These are phyloP conservation scores for Beta corolliflora DNA, from an alignment of 179 eudicot genomes.

Conservation along the genomic window DNA sequence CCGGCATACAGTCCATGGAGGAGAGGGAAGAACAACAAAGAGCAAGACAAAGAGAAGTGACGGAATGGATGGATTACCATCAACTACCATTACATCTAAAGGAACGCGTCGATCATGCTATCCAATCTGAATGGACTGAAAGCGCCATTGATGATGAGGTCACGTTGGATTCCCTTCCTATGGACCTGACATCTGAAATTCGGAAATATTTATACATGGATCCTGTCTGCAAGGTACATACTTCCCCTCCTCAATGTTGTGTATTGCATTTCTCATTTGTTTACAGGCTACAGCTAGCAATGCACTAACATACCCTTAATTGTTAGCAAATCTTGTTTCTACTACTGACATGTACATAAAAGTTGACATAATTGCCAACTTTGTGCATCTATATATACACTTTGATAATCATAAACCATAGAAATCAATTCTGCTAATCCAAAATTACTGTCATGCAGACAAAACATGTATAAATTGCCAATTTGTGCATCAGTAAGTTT, in stretches of 20 bases:
- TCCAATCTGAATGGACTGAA: constrained; percentile 16
- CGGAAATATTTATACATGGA: constrained; percentile 3
- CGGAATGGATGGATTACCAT: constrained; percentile 20
- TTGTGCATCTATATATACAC: too few species aligned
- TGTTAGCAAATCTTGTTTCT: background rate
- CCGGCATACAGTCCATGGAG: constrained; percentile 22
- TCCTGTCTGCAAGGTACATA: constrained; percentile 1
- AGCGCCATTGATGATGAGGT: constrained; percentile 4
- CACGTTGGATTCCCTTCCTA: constrained; percentile 15
- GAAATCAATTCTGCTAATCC: too few species aligned
- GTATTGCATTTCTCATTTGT: too few species aligned
- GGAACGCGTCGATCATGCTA: constrained; percentile 14
- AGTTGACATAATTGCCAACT: too few species aligned
- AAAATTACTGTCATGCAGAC: too few species aligned
- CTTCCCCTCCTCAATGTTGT: background rate
- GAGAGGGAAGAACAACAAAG: constrained; percentile 15
- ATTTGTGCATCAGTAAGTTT: too few species aligned
- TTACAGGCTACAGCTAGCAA: too few species aligned
- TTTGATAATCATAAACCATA: too few species aligned
- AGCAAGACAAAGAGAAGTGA: constrained; percentile 2
- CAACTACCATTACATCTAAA: background rate
- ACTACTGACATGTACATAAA: too few species aligned
- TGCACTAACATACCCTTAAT: background rate
- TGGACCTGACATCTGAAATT: background rate
- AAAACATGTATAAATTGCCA: too few species aligned